Base-by-base conservation (phyloP, 1,284 basidiomycete species). In the Malassezia caprae region DNA sequence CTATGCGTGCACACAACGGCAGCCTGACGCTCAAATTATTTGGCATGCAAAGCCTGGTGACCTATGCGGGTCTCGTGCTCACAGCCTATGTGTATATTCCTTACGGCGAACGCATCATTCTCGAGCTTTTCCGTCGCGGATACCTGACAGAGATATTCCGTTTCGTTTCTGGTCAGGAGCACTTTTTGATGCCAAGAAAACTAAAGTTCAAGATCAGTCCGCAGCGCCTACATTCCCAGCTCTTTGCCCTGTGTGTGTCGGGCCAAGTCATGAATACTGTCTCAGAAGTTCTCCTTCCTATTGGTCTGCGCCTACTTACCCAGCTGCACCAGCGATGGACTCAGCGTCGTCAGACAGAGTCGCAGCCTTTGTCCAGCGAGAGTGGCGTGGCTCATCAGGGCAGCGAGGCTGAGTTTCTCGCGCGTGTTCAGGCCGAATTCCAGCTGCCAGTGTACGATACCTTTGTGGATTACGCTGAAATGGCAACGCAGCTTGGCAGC, bases 201-300 rank as follows among this genome's bases (percentile, higher is more conserved):
- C 52, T 68, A 23, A 51, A 66, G 12, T 76, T 78, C 60, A 64
- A 70, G 44, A 78, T 58, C 78, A 79, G 80, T 60, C 72, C 78
- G n/a, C 80, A 71, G 19, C 79, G 91, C 49, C 79, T 98, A 60
- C 83, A 86, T 75, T 84, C 86, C 46, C 90, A 96, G 79, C 85
- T 98, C 80, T 96, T 96, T 74, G 90, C 93, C 12, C 88, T 86
- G 73, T 86, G 84, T 31, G 89, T 96, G 2, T 96, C 93, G 17
- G 89, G 88, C 68, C 93, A 96, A 78, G 82, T 84, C 15, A 77
- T 89, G 61, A 84, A 87, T 67, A 84, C 85, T 0, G 85, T 91
- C 72, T 78, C 82, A 49, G 93, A 96, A 73, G 79, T 91, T 47
- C 86, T 84, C 1, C 76, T 96, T 15, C 93, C 93, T 1, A 91